These are phyloP conservation scores for Plasmopara viticola DNA, from an alignment of 352 stramenopile species.

Conservation along the genomic window DNA sequence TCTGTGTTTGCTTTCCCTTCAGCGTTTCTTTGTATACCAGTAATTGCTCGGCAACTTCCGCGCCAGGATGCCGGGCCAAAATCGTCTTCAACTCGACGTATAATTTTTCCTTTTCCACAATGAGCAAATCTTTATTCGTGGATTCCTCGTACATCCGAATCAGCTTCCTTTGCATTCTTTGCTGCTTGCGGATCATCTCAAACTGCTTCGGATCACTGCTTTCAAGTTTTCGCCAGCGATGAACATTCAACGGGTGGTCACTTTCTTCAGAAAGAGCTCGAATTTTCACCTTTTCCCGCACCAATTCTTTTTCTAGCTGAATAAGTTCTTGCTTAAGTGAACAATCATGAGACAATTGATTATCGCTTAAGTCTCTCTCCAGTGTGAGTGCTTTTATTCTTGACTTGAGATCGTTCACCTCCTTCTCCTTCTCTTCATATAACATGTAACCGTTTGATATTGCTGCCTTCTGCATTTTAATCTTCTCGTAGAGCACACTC, in stretches of 20 bases:
- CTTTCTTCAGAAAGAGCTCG: constrained; percentile 85
- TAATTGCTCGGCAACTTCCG: constrained; percentile 85
- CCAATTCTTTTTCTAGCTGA: constrained; percentile 62
- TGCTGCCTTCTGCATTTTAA: constrained; percentile 87
- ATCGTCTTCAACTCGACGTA: constrained; percentile 90
- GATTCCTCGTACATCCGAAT: constrained; percentile 79
- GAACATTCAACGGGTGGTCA: constrained; percentile 88
- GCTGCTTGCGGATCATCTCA: constrained; percentile 86
- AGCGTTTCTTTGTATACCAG: constrained; percentile 83
- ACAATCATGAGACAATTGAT: constrained; percentile 54
- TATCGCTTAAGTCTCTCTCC: constrained; percentile 56
- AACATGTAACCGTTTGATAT: constrained; percentile 71
- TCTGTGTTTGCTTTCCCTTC: constrained; percentile 77
- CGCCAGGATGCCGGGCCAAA: constrained; percentile 77
- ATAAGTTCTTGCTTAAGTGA: constrained; percentile 57
- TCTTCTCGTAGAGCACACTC: constrained; percentile 85
- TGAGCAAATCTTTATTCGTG: constrained; percentile 60
- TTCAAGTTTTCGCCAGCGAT: constrained; percentile 89
- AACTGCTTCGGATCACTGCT: constrained; percentile 83
- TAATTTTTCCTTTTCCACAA: constrained; percentile 87
- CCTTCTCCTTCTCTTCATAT: constrained; percentile 63
- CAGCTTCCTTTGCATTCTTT: constrained; percentile 76
- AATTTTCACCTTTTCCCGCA: constrained; percentile 85
- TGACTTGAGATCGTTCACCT: constrained; percentile 45
- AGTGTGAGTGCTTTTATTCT: constrained; percentile 51